These are phyloP conservation scores for Coccinonectria pachysandricola DNA, from an alignment of 2,329 filamentous ascomycete species.

Conservation along the genomic window DNA sequence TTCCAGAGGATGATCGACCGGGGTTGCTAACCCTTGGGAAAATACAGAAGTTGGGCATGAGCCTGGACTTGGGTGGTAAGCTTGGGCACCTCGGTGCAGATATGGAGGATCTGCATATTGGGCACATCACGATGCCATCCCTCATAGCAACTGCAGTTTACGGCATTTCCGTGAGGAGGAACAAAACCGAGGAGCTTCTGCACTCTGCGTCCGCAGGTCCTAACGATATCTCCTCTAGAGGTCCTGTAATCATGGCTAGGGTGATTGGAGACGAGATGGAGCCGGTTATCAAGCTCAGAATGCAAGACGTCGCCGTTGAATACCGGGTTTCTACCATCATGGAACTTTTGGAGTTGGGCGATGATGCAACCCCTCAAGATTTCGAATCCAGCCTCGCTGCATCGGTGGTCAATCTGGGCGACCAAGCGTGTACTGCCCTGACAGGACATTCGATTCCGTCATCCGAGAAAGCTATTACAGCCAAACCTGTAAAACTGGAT, in stretches of 20 bases:
- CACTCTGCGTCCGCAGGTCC: conserved; percentile 33
- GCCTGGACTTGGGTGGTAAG: conserved; percentile 53
- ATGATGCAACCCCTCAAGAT: conserved; percentile 59
- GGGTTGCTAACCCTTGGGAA: conserved; percentile 68
- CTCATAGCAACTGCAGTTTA: conserved; percentile 70
- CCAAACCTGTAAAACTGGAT: conserved; percentile 57
- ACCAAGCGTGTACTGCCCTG: conserved; percentile 45
- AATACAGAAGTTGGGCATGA: conserved; percentile 52
- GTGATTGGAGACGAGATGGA: conserved; percentile 94
- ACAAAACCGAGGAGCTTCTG: conserved; percentile 61
- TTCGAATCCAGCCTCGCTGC: conserved; percentile 65
- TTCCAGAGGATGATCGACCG: conserved; percentile 90
- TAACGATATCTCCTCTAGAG: conserved; percentile 16
- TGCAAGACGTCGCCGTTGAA: conserved; percentile 77
- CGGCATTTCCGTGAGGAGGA: conserved; percentile 50
- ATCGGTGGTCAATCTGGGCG: conserved; percentile 68
- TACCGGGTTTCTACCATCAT: conserved; percentile 80
- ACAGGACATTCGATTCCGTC: conserved; percentile 16
- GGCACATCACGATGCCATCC: conserved; percentile 76
- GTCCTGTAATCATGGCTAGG: conserved; percentile 66
- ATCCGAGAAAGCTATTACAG: conserved; percentile 18
- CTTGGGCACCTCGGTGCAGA: conserved; percentile 54
- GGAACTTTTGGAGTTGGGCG: conserved; percentile 61
- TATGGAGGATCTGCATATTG: conserved; percentile 56
- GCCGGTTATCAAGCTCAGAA: conserved; percentile 76